These are phyloP conservation scores for Dryadomyces sulphureus DNA, from an alignment of 2,329 filamentous ascomycete species.

Conservation along the genomic window DNA sequence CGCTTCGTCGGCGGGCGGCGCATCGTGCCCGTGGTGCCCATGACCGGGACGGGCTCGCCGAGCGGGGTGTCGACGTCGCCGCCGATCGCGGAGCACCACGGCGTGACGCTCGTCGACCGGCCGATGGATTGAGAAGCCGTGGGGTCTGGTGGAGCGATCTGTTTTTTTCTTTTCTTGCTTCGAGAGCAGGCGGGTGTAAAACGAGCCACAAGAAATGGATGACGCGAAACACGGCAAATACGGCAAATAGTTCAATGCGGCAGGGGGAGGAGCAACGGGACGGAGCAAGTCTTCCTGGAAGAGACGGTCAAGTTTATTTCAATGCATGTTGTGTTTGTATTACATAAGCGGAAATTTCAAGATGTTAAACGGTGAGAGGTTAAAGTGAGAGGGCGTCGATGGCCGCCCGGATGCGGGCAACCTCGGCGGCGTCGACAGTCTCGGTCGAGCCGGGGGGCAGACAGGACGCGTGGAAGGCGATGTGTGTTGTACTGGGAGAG, in stretches of 20 bases:
- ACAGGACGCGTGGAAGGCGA: constrained; percentile 32
- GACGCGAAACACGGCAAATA: neutral
- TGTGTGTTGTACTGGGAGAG: neutral
- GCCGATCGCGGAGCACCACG: constrained; percentile 17
- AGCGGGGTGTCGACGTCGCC: neutral
- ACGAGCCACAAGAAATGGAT: neutral
- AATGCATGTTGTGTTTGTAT: no score
- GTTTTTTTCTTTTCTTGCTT: neutral
- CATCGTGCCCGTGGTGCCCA: constrained; percentile 22
- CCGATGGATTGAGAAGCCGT: constrained; percentile 43
- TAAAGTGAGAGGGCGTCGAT: neutral
- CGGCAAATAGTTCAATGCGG: neutral
- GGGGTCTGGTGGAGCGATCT: neutral
- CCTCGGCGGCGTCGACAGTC: constrained; percentile 15
- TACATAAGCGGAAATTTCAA: no score
- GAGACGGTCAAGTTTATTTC: neutral
- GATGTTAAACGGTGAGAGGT: no score
- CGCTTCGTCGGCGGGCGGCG: constrained; percentile 38
- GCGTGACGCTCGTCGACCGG: constrained; percentile 57
- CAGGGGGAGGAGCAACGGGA: neutral
- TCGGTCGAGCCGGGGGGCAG: constrained; percentile 13
- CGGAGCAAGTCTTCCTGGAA: neutral
- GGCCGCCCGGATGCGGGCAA: constrained; percentile 4
- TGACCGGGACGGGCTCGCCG: neutral
- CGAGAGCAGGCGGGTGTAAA: neutral